Evolutionary conservation across 1,284 basidiomycete species (phyloP).

Genomic region (Thecaphora thlaspeos): DNA sequence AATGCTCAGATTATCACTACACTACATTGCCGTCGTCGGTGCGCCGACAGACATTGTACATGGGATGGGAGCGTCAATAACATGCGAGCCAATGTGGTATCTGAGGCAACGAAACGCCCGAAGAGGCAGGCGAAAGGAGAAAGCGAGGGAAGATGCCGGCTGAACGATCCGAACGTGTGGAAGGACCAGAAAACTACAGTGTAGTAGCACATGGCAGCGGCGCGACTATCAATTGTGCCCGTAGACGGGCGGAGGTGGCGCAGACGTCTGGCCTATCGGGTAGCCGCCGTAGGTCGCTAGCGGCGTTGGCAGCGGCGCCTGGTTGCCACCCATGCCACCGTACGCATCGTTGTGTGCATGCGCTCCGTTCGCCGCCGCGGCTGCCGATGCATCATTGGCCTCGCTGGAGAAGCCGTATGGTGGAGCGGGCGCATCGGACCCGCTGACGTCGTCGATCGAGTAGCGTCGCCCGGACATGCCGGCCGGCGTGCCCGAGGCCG

Average conservation of each 20-base stretch:
- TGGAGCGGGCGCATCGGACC: conserved; percentile 23
- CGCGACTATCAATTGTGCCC: conserved; percentile 9
- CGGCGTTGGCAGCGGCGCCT: not conserved
- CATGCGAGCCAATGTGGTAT: too few species aligned
- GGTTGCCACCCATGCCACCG: not conserved
- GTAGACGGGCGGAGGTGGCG: conserved; percentile 26
- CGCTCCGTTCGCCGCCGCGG: not conserved
- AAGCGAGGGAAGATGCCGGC: too few species aligned
- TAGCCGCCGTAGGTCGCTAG: not conserved
- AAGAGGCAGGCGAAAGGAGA: too few species aligned
- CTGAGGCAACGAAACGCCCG: too few species aligned
- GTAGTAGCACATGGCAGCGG: too few species aligned
- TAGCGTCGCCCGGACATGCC: conserved; percentile 19
- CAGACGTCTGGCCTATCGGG: not conserved
- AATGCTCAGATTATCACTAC: too few species aligned
- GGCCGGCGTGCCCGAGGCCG: conserved; percentile 15
- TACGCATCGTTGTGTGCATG: not conserved
- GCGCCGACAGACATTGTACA: too few species aligned
- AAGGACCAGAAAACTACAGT: too few species aligned
- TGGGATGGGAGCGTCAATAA: too few species aligned
- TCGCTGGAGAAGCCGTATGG: conserved; percentile 12
- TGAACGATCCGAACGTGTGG: too few species aligned
- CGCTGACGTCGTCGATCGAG: conserved; percentile 12
- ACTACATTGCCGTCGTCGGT: too few species aligned
- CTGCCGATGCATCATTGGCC: too few species aligned